These are phyloP conservation scores for Cenchrus purpureus DNA, from an alignment of 176 grass and related monocot species.

Conservation along the genomic window DNA sequence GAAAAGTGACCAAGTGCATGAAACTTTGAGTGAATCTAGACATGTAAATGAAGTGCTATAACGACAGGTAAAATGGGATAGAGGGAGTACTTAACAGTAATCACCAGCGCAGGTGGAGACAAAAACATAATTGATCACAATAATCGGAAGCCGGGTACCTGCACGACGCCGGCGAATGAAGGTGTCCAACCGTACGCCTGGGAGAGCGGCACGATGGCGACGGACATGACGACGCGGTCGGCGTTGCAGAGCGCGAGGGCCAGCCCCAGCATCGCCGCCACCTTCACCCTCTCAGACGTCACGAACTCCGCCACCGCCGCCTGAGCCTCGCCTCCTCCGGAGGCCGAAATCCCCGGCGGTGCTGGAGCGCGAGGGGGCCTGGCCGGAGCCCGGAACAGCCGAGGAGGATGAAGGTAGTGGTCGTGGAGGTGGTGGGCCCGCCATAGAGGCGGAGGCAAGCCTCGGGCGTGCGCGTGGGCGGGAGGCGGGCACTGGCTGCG, in stretches of 20 bases:
- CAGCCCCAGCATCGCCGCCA: constrained; percentile 84
- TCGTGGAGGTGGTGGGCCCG: background rate
- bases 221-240: constrained; percentile 95
- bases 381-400: constrained; percentile 16
- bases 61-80: too few species aligned
- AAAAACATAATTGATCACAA: constrained; percentile 35
- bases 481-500: background rate
- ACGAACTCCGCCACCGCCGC: constrained; percentile 65
- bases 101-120: constrained; percentile 28
- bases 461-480: constrained; percentile 4
- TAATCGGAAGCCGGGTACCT: constrained; percentile 51
- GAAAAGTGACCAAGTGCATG: too few species aligned
- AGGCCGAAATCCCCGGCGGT: constrained; percentile 21
- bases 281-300: constrained; percentile 95
- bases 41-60: too few species aligned
- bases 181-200: constrained; percentile 77
- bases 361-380: constrained; percentile 13
- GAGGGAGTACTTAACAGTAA: background rate
- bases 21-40: too few species aligned
- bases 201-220: constrained; percentile 91
- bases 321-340: constrained; percentile 27
- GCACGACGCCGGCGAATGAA: constrained; percentile 81
- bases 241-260: constrained; percentile 95
- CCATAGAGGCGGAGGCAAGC: constrained; percentile 28
- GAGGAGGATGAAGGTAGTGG: constrained; percentile 17